A percentile compares a stretch with the other conserved stretches of the same genome.
phyloP scores from a whole-genome alignment of 352 stramenopile genomes.

The Pseudoperonospora humuli region DNA sequence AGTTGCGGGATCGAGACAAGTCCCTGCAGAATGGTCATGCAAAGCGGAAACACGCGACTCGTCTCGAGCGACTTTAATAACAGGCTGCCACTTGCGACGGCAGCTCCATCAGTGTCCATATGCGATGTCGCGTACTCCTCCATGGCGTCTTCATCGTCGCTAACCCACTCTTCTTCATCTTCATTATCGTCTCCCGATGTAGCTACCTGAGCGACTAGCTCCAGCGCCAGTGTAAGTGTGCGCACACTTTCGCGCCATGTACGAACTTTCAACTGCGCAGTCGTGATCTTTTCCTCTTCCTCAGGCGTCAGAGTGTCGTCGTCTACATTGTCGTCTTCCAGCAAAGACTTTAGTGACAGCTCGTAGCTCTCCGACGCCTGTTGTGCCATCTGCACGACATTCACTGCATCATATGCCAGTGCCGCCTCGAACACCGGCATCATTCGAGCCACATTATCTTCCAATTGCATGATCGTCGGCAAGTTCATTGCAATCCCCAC shows the following conservation, averaged over 20 bases:
- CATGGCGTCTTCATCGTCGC: constrained; percentile 86
- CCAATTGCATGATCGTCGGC: constrained; percentile 56
- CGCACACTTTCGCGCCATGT: constrained; percentile 78
- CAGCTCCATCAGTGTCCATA: constrained; percentile 37
- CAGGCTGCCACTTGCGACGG: constrained; percentile 9
- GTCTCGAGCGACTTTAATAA: constrained; percentile 31
- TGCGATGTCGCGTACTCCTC: constrained; percentile 61
- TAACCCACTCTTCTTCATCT: constrained; percentile 79
- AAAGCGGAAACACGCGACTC: constrained; percentile 46
- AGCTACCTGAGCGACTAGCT: constrained; percentile 66
- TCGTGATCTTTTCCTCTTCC: constrained; percentile 48
- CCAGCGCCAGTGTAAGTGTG: constrained; percentile 66
- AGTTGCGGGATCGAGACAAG: constrained; percentile 66
- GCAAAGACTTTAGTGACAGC: constrained; percentile 44
- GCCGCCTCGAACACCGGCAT: constrained; percentile 60
- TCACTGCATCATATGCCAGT: constrained; percentile 74
- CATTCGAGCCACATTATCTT: constrained; percentile 59
- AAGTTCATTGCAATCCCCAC: constrained; percentile 81
- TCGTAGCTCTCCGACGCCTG: constrained; percentile 52
- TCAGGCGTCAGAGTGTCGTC: constrained; percentile 54
- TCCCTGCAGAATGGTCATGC: constrained; percentile 64
- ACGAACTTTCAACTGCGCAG: constrained; percentile 59
- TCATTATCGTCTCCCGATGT: constrained; percentile 47
- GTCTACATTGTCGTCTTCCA: constrained; percentile 62
- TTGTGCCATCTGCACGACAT: constrained; percentile 67